phyloP scores from a whole-genome alignment of 257 asterid genomes.

The Eustoma russellianum region DNA sequence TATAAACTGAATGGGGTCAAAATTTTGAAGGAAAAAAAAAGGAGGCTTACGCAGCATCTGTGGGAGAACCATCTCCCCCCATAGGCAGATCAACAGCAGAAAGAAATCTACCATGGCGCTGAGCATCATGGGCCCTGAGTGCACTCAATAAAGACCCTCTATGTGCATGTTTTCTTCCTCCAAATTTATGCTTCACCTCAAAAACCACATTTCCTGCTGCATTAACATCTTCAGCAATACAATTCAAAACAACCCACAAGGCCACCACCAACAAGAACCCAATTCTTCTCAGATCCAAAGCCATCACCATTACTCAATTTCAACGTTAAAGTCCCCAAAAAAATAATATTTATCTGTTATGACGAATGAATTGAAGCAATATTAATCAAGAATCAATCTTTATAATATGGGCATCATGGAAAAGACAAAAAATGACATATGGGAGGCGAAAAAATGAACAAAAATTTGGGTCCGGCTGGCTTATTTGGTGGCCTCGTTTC shows the following conservation, averaged over 20 bases:
- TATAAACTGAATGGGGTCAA: too few relatives aligned
- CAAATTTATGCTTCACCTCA: conserved; percentile 36
- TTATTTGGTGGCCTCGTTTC: conserved; percentile 2
- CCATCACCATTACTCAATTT: conserved; percentile 1
- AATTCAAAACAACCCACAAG: conserved; percentile 8
- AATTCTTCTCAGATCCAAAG: conserved; percentile 24
- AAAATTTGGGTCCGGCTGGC: neutral
- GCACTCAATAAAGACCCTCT: conserved; percentile 18
- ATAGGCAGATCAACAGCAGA: conserved; percentile 31
- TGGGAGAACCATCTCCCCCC: conserved; percentile 47
- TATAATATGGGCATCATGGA: neutral
- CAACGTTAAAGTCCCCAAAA: neutral
- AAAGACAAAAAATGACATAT: neutral
- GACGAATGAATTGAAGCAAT: neutral
- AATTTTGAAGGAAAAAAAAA: neutral
- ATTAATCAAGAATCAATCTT: conserved; percentile 12
- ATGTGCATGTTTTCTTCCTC: conserved; percentile 15
- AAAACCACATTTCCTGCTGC: conserved; percentile 21
- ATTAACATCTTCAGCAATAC: conserved; percentile 4
- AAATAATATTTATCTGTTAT: neutral
- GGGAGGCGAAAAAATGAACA: neutral
- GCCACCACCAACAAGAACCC: conserved; percentile 13
- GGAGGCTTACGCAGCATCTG: conserved; percentile 41
- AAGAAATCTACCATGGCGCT: conserved; percentile 43
- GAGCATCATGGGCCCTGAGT: conserved; percentile 30